phyloP scores from a whole-genome alignment of 1,139 yeast species.

The Petasospora rhodanensis region DNA sequence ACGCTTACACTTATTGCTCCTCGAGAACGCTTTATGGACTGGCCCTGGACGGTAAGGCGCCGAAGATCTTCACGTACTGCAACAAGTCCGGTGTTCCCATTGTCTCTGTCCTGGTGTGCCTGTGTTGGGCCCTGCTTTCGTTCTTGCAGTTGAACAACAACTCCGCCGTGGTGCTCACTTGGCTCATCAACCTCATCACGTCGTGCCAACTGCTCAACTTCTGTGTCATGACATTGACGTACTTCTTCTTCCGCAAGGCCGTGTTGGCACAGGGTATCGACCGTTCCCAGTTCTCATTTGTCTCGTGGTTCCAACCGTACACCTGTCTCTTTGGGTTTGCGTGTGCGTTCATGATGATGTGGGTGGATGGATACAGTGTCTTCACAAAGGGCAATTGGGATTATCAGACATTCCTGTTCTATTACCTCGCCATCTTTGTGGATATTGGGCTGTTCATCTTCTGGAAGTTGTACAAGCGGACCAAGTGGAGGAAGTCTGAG shows the following conservation, averaged over 20 bases:
- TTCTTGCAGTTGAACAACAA: constrained; percentile 53
- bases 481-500: constrained; percentile 43
- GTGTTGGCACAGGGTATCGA: constrained; percentile 53
- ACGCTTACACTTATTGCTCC: constrained; percentile 67
- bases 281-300: constrained; percentile 51
- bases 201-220: constrained; percentile 77
- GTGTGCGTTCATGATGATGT: constrained; percentile 49
- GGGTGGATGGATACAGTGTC: constrained; percentile 63
- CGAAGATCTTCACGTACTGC: constrained; percentile 46
- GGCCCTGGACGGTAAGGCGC: constrained; percentile 59
- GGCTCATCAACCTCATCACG: constrained; percentile 74
- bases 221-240: constrained; percentile 58
- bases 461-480: constrained; percentile 46
- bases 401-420: constrained; percentile 55
- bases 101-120: constrained; percentile 40
- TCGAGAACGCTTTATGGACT: constrained; percentile 55
- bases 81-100: constrained; percentile 48
- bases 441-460: constrained; percentile 50
- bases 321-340: constrained; percentile 48
- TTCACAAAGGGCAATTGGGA: constrained; percentile 65
- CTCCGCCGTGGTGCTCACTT: constrained; percentile 63
- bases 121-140: constrained; percentile 39
- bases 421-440: constrained; percentile 63
- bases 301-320: constrained; percentile 57
- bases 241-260: constrained; percentile 61